Conservation (phyloP, 23 red algal genomes). For the Gracilaria gracilis region DNA sequence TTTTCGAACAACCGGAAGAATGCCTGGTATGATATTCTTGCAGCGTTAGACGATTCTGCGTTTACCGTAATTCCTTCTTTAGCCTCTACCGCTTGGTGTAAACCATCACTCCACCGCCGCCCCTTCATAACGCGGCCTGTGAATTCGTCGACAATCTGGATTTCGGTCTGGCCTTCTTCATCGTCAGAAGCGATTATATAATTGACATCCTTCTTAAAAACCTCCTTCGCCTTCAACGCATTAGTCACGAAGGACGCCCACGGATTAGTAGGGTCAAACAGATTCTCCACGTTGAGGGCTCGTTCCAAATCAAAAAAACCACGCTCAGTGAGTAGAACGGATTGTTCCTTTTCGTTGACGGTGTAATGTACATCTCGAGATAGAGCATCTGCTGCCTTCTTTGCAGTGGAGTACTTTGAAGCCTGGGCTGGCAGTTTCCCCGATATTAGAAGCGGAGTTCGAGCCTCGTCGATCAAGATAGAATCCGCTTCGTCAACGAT, state of each 20-base stretch:
- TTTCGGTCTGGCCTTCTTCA: conserved; percentile 45
- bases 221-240: conserved; percentile 93
- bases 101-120: conserved; percentile 92
- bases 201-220: conserved; percentile 91
- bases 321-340: conserved; percentile 81
- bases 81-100: conserved; percentile 98
- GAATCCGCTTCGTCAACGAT: conserved; percentile 98
- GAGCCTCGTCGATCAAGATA: conserved; percentile 97
- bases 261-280: conserved; percentile 82
- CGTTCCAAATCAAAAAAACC: conserved; percentile 80
- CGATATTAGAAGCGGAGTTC: conserved; percentile 98
- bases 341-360: conserved; percentile 95
- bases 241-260: conserved; percentile 94
- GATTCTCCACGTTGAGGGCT: conserved; percentile 74
- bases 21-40: conserved; percentile 92
- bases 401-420: conserved; percentile 82
- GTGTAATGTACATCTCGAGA: conserved; percentile 74
- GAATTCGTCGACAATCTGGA: conserved; percentile 97
- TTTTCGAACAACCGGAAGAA: conserved; percentile 91
- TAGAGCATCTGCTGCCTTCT: conserved; percentile 71
- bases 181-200: conserved; percentile 79
- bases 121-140: conserved; percentile 92
- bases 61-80: conserved; percentile 86
- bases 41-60: conserved; percentile 76
- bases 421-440: conserved; percentile 58